These are phyloP conservation scores for Skeletonema grethae DNA, from an alignment of 108 stramenopile species.

Conservation along the genomic window DNA sequence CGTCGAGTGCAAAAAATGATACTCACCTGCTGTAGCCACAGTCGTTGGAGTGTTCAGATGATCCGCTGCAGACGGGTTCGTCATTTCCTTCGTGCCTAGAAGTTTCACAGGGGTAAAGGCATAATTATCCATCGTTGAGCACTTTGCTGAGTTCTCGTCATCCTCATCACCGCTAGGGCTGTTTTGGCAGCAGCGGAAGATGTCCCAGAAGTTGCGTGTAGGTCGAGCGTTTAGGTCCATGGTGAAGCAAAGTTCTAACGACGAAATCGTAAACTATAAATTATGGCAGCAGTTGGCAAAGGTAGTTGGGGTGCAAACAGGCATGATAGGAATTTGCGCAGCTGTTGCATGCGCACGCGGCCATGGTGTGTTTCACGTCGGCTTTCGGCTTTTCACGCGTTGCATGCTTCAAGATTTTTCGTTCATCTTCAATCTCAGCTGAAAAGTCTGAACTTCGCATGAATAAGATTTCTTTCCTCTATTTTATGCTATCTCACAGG, in stretches of 20 bases:
- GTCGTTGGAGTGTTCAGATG: not conserved
- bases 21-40: not conserved
- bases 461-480: no score
- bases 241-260: not conserved
- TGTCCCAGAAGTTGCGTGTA: not conserved
- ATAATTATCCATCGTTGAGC: not conserved
- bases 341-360: no score
- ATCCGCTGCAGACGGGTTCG: not conserved
- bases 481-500: no score
- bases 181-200: not conserved
- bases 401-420: no score
- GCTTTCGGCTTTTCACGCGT: no score
- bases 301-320: no score
- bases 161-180: not conserved
- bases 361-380: no score
- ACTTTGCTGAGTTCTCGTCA: not conserved
- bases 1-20: not conserved
- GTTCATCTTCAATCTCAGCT: no score
- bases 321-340: no score
- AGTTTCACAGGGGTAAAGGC: slow-evolving; percentile 1
- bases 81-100: not conserved
- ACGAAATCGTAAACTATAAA: no score
- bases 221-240: not conserved
- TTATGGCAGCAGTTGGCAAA: no score
- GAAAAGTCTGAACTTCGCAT: no score